Base-by-base conservation (phyloP, 2,329 filamentous ascomycete genomes). In the Alternaria ethzedia region DNA sequence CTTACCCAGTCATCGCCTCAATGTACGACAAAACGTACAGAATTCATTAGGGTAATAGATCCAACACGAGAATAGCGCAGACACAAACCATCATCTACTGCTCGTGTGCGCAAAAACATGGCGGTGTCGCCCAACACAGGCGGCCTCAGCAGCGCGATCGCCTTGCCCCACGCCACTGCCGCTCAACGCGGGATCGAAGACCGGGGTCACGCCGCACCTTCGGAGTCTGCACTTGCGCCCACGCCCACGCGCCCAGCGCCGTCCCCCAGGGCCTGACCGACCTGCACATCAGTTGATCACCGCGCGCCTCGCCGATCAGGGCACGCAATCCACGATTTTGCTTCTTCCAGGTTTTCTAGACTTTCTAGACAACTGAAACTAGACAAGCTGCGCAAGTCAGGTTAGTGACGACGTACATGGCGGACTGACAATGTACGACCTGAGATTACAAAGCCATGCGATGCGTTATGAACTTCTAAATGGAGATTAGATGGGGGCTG, bases 91-190 rank as follows among this genome's bases (percentile, higher is more conserved):
- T 11, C 3, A 52, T n/a, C 13, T 15, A 25, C 49, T 41, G 30
- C 30, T 52, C 17, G 28, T 15, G 17, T 32, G 28, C 5, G 28
- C 49, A 51, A n/a, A 45, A 32, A 36, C 17, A 36, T 51, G 28
- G 17, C 28, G 21, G 17, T 15, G n/a, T 51, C 49, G 20, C 28
- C 17, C 49, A 23, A 51, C 49, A 6, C 15, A 11, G 13, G 30
- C n/a, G 49, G 30, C 30, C 28, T 52, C 21, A 32, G 28, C 49
- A 52, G 28, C 28, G 49, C 30, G 49, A 52, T 52, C 28, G 49
- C 28, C 21, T 32, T 43, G 55, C 43, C 41, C 30, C 41, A 57
- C 60, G 60, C 60, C 60, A 63, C 55, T 63, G 46, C 60, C 55
- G 60, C 55, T 46, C 45, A 13, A 52, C 25, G 60, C 49, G 43